Evolutionary conservation across 75 land plant species (phyloP).

Genomic region (Cryptomeria japonica): DNA sequence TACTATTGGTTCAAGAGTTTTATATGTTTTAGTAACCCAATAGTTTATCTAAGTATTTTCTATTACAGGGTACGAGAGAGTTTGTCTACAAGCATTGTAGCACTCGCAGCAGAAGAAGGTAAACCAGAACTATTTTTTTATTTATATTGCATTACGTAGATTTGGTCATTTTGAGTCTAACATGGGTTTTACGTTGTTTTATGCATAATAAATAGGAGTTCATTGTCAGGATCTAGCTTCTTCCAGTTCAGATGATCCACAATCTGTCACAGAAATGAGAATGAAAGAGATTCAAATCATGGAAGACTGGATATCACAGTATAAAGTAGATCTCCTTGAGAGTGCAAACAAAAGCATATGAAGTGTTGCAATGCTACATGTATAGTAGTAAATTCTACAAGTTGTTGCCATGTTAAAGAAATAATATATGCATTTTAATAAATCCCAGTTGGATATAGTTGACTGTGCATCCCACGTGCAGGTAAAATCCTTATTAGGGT

Average conservation of each 20-base stretch:
- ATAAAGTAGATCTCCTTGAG: background rate
- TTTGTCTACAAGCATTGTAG: conserved; percentile 54
- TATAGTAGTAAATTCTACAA: no score
- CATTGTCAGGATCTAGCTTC: background rate
- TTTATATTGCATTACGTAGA: background rate
- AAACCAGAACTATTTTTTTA: background rate
- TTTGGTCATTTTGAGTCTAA: background rate
- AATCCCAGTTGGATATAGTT: no score
- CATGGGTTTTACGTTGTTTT: background rate
- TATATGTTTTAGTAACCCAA: no score
- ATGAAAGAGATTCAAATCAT: background rate
- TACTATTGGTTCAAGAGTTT: background rate
- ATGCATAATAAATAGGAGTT: background rate
- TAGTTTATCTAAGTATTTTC: background rate
- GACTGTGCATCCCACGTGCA: no score
- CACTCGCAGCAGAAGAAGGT: conserved; percentile 42
- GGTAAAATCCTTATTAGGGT: no score
- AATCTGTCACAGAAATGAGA: background rate
- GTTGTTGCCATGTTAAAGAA: no score
- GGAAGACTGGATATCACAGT: background rate
- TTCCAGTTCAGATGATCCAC: background rate
- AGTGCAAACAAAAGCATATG: background rate
- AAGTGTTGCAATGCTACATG: background rate
- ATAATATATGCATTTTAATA: no score
- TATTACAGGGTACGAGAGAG: conserved; percentile 36